Evolutionary conservation across 2,329 filamentous ascomycete species (phyloP), one percentile per base, ranked within the genome.

Genomic region (Trichoderma asperellum): DNA sequence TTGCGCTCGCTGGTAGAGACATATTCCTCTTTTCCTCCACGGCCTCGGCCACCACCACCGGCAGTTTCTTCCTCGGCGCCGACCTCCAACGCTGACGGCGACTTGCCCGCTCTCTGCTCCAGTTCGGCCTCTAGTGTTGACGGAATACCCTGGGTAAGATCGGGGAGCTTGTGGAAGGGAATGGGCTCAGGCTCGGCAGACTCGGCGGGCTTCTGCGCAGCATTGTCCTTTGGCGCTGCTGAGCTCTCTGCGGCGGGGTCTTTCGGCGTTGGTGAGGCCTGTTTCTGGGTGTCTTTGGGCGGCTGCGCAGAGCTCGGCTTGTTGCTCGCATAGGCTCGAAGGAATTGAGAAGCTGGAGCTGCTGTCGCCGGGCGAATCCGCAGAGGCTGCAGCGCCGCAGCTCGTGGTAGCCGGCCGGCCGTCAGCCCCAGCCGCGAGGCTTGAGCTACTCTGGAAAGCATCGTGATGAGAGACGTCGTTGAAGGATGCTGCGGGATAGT

Each of bases 121-220:
- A 91, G 87, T 81, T 97, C 95, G 70, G 90, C 90, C 68, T 91
- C 92, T 68, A 97, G 86, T 0, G 94, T 97, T 2, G 94, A 97
- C 0, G 95, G 95, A 72, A 98, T 97, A 72, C 95, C 95, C 76
- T 95, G 91, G n/a, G 93, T 96, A 56, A 98, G 85, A 78, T 98
- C 94, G 65, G 95, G 95, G 14, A 97, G 87, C 65, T 92, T 90
- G 75, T 90, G 86, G 64, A 87, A 84, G 29, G 88, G 84, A 73
- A 86, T 82, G 70, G 82, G 74, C 63, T 82, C 80, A 62, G 76
- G 75, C 63, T 83, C 80, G 40, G 73, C 70, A n/a, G 73, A 55
- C 40, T 78, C 75, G 47, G 76, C 52, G 7, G 75, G 64, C 14
- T 70, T 71, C n/a, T 77, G 35, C 49, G 73, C 65, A 47, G 72